Percentiles rank a stretch among this genome's conserved stretches.
Evolutionary conservation across 2,329 filamentous ascomycete genomes (phyloP).

Genomic region (Emericellopsis atlantica): DNA sequence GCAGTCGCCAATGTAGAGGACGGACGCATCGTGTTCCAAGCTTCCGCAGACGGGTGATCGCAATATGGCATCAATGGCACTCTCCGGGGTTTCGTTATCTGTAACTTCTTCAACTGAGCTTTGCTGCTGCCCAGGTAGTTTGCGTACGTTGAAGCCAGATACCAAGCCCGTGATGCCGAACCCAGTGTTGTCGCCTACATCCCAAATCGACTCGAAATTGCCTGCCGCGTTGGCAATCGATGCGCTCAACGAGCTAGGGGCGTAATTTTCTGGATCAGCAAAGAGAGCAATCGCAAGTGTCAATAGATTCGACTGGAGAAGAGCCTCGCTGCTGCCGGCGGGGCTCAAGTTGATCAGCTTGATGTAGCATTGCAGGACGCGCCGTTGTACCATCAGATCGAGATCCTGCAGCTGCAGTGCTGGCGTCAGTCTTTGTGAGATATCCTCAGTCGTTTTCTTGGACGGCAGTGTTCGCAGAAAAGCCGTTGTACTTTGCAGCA

Average conservation of each 20-base stretch:
- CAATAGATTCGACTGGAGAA: slow-evolving; percentile 83
- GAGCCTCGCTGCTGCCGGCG: slow-evolving; percentile 68
- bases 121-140: slow-evolving; percentile 57
- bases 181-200: slow-evolving; percentile 84
- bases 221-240: slow-evolving; percentile 85
- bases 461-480: slow-evolving; percentile 77
- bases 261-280: slow-evolving; percentile 83
- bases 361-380: slow-evolving; percentile 89
- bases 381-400: slow-evolving; percentile 82
- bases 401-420: slow-evolving; percentile 82
- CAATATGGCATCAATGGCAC: slow-evolving; percentile 47
- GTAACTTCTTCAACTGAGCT: slow-evolving; percentile 27
- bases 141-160: slow-evolving; percentile 59
- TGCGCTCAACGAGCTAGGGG: slow-evolving; percentile 71
- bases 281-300: slow-evolving; percentile 85
- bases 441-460: slow-evolving; percentile 78
- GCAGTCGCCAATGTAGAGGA: slow-evolving; percentile 51
- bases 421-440: slow-evolving; percentile 69
- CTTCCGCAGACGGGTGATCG: slow-evolving; percentile 68
- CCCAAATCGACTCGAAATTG: slow-evolving; percentile 89
- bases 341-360: slow-evolving; percentile 84
- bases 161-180: slow-evolving; percentile 87
- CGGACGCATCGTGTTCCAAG: slow-evolving; percentile 78
- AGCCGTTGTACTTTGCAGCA: slow-evolving; percentile 88
- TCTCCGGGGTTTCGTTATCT: slow-evolving; percentile 48